Evolutionary conservation across 768 basidiomycete species (phyloP), one percentile per base, ranked within the genome.

Genomic region (Daedaleopsis nitida): DNA sequence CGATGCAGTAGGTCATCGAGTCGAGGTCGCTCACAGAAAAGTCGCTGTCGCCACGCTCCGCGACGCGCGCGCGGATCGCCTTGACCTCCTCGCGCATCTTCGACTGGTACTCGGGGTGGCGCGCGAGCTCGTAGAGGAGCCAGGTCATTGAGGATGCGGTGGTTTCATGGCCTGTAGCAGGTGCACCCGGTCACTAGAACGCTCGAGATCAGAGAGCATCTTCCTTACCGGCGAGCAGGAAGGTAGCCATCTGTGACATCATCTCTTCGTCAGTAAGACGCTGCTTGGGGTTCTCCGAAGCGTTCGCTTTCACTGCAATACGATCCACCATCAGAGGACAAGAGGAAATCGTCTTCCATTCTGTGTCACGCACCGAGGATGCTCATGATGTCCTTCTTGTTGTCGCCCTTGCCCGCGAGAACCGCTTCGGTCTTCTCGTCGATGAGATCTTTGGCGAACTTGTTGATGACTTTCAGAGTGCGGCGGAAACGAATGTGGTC

Each of bases 341-440:
- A n/a, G 32, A 57, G 10, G 24, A 10, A 19, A 32, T 7, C 7
- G 27, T 32, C 27, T 32, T 32, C 5, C 17, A 24, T 6, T 17
- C 6, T n/a, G 48, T 68, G 19, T 47, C 13, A 34, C 52, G 35
- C 37, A 71, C 73, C 67, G 0, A 76, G 66, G 27, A 76, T 65
- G 39, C 74, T 76, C 67, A 76, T 71, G 21, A 75, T 70, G 55
- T 75, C 75, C 58, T 68, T 73, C 59, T 69, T 72, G 21, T 68
- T 69, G 48, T 71, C 70, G 27, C 65, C 65, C 14, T 67, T 63
- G 10, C 60, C 55, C 0, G 60, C 48, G 12, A 66, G 52, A 5
- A 56, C 59, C 10, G 64, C 59, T 23, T 64, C 62, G n/a, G 63
- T 67, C 60, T 73, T 70, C 51, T 68, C 62, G 14, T 57, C 53